Base-by-base conservation (phyloP, 176 grass and related monocot genomes). In the Oryza punctata region DNA sequence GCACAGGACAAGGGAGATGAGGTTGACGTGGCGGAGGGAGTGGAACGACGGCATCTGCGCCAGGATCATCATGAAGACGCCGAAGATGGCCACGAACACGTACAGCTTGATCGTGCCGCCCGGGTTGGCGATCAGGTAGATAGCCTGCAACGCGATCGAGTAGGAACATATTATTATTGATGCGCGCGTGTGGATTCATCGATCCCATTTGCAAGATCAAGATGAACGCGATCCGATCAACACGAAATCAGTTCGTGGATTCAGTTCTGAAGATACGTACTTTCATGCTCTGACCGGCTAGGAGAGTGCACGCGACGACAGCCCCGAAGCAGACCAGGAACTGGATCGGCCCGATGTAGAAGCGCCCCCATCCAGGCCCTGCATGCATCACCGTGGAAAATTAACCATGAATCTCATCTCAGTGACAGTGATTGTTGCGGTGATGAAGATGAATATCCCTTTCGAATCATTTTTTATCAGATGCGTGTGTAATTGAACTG, bases 1-100 rank as follows among this genome's bases (percentile, higher is more conserved):
- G 71, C 89, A 94, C 5, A 94, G 81, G 24, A 96, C 2, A 24
- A 96, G 86, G 67, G 91, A 96, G 76, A 94, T 26, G 75, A 96
- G 96, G 80, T 92, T 94, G 72, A 99, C 87, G 74, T 99, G 93
- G 9, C 96, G 87, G 40, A 99, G 69, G 12, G 93, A 95, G 70
- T 98, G 96, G 89, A 98, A 98, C 5, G 96, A 96, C 18, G 91
- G 96, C 81, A 98, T 79, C 69, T 96, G 93, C 23, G 89, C 89
- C 37, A 96, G 75, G 26, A 85, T 70, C 59, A 87, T 44, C 75
- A 96, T 86, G 89, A 96, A 94, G 21, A 67, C 69, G 61, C 91
- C 96, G 64, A 99, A 99, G 64, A 96, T 85, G 60, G 79, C 81
- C 37, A 99, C 89, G 73, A 99, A 99, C 70, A 89, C 91, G 37